Evolutionary conservation across 495 filamentous ascomycete genomes (phyloP).

Genomic region (Neurospora sp.): DNA sequence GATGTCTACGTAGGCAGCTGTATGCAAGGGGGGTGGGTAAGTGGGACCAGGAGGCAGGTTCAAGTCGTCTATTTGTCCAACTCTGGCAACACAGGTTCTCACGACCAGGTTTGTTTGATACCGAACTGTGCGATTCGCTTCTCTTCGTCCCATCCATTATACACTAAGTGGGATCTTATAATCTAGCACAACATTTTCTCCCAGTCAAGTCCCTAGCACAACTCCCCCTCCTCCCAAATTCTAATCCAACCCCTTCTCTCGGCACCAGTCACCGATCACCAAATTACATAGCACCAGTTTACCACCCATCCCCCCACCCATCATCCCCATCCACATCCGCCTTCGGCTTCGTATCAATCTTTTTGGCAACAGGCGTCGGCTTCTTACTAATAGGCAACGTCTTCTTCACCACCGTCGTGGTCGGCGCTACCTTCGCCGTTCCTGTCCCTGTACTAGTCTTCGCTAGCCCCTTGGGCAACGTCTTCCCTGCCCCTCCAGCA

Average conservation of each 20-base stretch:
- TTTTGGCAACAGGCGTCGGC: constrained; percentile 6
- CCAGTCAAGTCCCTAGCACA: no score
- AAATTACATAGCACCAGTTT: background rate
- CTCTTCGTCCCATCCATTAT: background rate
- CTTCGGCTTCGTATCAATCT: constrained; percentile 15
- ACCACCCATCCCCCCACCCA: constrained; percentile 65
- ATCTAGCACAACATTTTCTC: no score
- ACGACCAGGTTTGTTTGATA: background rate
- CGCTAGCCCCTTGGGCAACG: constrained; percentile 54
- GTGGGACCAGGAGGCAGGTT: background rate
- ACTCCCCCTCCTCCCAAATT: background rate
- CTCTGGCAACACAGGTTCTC: background rate
- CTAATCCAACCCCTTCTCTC: background rate
- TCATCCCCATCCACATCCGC: constrained; percentile 43
- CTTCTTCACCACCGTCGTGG: constrained; percentile 16
- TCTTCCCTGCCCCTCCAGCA: no score
- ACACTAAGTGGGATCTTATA: background rate
- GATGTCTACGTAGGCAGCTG: no score
- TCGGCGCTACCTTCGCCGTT: constrained; percentile 24
- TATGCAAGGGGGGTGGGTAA: no score
- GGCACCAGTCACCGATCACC: background rate
- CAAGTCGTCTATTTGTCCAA: background rate
- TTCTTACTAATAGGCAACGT: background rate
- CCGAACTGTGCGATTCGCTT: background rate
- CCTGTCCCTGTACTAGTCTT: constrained; percentile 40